Percentiles rank a stretch among this genome's conserved stretches.
phyloP scores from a whole-genome alignment of 805 yeast genomes.

The Suhomyces canberraensis region DNA sequence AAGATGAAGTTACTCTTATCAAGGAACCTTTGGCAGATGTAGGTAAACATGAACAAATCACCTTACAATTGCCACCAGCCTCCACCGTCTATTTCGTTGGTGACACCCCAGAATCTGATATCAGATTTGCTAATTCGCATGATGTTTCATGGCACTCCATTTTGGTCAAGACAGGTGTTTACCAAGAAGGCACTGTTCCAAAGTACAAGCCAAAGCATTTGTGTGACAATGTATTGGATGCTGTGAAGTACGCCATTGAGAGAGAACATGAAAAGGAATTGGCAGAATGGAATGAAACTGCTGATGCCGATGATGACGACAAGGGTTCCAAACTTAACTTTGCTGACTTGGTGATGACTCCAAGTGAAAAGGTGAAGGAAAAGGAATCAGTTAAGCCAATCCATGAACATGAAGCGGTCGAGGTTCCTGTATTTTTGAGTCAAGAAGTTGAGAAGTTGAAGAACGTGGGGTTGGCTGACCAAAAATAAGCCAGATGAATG shows the following conservation, averaged over 20 bases:
- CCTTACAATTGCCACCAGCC: slow-evolving; percentile 71
- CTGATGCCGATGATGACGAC: slow-evolving; percentile 27
- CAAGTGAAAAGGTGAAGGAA: slow-evolving; percentile 28
- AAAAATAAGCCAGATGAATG: too few relatives aligned
- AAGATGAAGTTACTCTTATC: slow-evolving; percentile 7
- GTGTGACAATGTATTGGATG: slow-evolving; percentile 73
- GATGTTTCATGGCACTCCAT: slow-evolving; percentile 84
- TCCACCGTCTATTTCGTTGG: slow-evolving; percentile 87
- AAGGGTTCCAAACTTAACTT: slow-evolving; percentile 38
- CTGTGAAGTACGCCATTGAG: slow-evolving; percentile 79
- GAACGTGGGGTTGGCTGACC: slow-evolving; percentile 24
- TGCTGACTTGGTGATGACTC: slow-evolving; percentile 45
- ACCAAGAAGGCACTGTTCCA: slow-evolving; percentile 75
- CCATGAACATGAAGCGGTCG: slow-evolving; percentile 44
- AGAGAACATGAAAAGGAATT: slow-evolving; percentile 73
- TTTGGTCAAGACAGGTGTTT: slow-evolving; percentile 83
- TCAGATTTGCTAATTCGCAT: slow-evolving; percentile 82
- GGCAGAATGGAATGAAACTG: slow-evolving; percentile 66
- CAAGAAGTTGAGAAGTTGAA: slow-evolving; percentile 40
- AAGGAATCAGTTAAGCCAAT: slow-evolving; percentile 15
- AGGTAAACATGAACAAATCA: slow-evolving; percentile 35
- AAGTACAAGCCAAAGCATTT: slow-evolving; percentile 74
- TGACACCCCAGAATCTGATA: slow-evolving; percentile 87
- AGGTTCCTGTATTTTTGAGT: slow-evolving; percentile 48
- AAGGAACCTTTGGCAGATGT: slow-evolving; percentile 14